A percentile compares a stretch with the other conserved stretches of the same genome.
Conservation (phyloP, 75 land plant genomes). For the Pseudotsuga menziesii region DNA sequence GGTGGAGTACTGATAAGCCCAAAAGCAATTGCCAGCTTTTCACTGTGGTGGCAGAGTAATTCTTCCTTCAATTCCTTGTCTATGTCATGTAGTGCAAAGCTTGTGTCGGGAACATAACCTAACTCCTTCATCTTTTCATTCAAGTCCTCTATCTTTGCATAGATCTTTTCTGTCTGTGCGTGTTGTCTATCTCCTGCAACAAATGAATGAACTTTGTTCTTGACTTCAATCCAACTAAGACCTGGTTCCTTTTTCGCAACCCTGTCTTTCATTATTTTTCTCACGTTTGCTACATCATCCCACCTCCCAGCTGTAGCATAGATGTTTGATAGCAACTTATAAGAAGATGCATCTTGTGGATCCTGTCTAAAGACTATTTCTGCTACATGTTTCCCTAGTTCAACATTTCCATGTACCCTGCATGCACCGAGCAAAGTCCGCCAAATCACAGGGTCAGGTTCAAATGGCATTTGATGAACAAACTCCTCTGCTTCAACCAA, state of each 20-base stretch:
- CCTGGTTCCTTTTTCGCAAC: constrained; percentile 39
- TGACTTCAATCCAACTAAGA: constrained; percentile 39
- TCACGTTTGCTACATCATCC: constrained; percentile 1
- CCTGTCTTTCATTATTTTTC: constrained; percentile 15
- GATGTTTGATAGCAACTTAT: constrained; percentile 16
- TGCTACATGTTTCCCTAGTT: not conserved
- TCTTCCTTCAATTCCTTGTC: constrained; percentile 1
- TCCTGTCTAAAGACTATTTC: not conserved
- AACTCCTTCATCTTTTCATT: constrained; percentile 3
- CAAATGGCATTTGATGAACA: constrained; percentile 13
- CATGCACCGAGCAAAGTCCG: constrained; percentile 15
- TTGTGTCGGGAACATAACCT: constrained; percentile 14
- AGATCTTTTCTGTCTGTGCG: constrained; percentile 15
- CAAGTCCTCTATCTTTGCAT: constrained; percentile 15
- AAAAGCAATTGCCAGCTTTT: constrained; percentile 21
- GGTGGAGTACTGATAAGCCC: constrained; percentile 15
- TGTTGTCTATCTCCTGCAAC: constrained; percentile 29
- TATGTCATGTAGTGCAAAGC: constrained; percentile 1
- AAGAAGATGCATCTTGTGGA: not conserved
- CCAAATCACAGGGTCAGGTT: constrained; percentile 12
- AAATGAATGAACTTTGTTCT: constrained; percentile 23
- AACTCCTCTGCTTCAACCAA: not conserved
- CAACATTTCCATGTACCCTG: constrained; percentile 11
- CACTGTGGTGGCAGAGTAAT: constrained; percentile 17
- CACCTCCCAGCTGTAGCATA: constrained; percentile 11